Evolutionary conservation across 2,329 filamentous ascomycete species (phyloP), one percentile per base, ranked within the genome.

Genomic region (Verticillium zaregamsianum): DNA sequence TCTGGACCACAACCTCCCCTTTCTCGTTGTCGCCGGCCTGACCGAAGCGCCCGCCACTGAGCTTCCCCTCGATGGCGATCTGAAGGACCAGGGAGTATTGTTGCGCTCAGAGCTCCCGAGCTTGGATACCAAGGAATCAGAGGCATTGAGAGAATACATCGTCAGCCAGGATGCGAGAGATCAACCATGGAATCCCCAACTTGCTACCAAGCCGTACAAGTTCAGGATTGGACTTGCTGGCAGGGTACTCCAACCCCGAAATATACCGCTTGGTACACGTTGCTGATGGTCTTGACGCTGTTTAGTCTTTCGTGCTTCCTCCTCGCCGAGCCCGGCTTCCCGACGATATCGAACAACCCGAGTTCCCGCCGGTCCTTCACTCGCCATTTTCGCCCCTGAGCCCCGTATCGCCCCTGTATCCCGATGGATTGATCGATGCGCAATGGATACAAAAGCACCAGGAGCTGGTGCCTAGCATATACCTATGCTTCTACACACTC

Each of bases 381-480:
- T 98, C 95, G 14, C 92, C 93, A 1, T 87, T 97, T 67, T 98
- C 95, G 2, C 95, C 94, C 1, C 82, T 98, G 33, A 95, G 91
- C 45, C 93, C 93, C 3, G 84, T 84, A 8, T 97, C 94, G 8
- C 81, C 87, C 2, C 83, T 96, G 3, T 98, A 95, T 71, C 93
- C 94, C 8, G 95, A 98, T 76, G 95, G 94, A 5, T 80, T 97
- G 62, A 87, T 97, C 72, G 87, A 93, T 63, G 83, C 89, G 23
- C 77, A 86, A 64, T 99, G 94, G 94, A 81, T 96, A 60, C 85
- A 86, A 63, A 99, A 98, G 73, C 94, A 98, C 73, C 93, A 97
- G 71, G 81, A 90, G 59, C 80, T 92, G 20, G 83, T 98, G 25
- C 94, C 94, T 2, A 90, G 92, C 64, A 84, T 92, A 31, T 89